These are phyloP conservation scores for Penicillium macrosclerotiorum DNA, from an alignment of 495 filamentous ascomycete genomes.

Conservation along the genomic window DNA sequence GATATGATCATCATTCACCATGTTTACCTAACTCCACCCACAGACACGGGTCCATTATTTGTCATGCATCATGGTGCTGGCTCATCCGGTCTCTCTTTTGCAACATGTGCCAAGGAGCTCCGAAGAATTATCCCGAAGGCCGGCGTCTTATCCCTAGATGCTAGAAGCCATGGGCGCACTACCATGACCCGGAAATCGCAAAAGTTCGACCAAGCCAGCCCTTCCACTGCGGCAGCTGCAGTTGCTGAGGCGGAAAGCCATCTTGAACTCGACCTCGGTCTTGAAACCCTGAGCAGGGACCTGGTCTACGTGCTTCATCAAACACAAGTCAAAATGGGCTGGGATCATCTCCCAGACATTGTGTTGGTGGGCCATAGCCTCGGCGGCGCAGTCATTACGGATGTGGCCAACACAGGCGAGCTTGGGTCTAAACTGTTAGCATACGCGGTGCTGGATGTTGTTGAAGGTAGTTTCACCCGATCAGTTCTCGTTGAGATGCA, in stretches of 20 bases:
- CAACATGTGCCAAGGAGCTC: slow-evolving; percentile 73
- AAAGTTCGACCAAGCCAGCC: slow-evolving; percentile 4
- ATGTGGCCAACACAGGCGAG: slow-evolving; percentile 65
- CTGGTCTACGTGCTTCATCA: slow-evolving; percentile 65
- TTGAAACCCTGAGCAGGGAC: slow-evolving; percentile 70
- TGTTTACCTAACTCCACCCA: slow-evolving; percentile 72
- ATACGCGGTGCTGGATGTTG: slow-evolving; percentile 91
- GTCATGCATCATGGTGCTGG: slow-evolving; percentile 89
- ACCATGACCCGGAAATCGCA: slow-evolving; percentile 28
- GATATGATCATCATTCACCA: slow-evolving; percentile 64
- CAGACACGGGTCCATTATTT: slow-evolving; percentile 68
- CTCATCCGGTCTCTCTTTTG: slow-evolving; percentile 85
- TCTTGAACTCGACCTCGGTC: slow-evolving; percentile 56
- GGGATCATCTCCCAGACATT: slow-evolving; percentile 69
- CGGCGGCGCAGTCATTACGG: slow-evolving; percentile 90
- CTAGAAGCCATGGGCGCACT: slow-evolving; percentile 82
- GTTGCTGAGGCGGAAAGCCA: slow-evolving; percentile 30
- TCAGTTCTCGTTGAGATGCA: background rate
- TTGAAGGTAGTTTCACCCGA: slow-evolving; percentile 63
- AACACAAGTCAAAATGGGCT: slow-evolving; percentile 62
- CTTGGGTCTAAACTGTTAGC: slow-evolving; percentile 71
- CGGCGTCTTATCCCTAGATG: slow-evolving; percentile 81
- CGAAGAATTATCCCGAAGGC: slow-evolving; percentile 74
- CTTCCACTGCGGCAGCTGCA: slow-evolving; percentile 15
- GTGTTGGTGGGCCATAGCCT: slow-evolving; percentile 92